Evolutionary conservation across 805 yeast genomes (phyloP), one percentile per base, ranked within the genome.

Genomic region (Metschnikowia reukaufii): DNA sequence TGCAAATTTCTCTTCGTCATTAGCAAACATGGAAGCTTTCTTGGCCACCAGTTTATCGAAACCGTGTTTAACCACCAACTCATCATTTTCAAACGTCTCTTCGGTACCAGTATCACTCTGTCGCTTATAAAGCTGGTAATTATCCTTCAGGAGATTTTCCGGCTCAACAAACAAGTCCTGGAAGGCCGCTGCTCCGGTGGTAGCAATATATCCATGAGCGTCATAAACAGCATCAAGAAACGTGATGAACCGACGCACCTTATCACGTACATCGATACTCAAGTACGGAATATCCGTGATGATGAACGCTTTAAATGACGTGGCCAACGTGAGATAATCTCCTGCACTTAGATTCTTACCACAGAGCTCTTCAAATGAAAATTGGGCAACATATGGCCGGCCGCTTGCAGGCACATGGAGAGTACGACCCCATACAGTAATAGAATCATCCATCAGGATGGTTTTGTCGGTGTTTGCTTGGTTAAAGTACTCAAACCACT

Each of bases 201-300:
- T 92, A 1, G 96, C 96, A 13, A 94, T 69, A 59, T 90, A 78
- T 8, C 95, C 87, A 56, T 88, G 91, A 45, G 85, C 85, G 65
- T 94, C 98, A 64, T 94, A 94, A 4, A 91, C 95, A 0, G 99
- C 97, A 65, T 94, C 99, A 45, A 94, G 67, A 58, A 94, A 94
- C 0, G 96, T 94, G 64, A 94, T 94, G 62, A 94, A 92, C 57
- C 99, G 74, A 60, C 98, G 77, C 19, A 91, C 88, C 54, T 84
- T 78, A 59, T 94, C 97, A 52, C 96, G 78, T 39, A 81, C 85
- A 55, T 84, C 77, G 10, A 86, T 75, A 17, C 95, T 82, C 59
- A 94, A 67, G 51, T 83, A 83, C 9, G 99, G 99, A 36, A 94
- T 90, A 62, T 94, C 98, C 0, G 97, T 89, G 39, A 94, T 77